These are phyloP conservation scores for Picocystis salinarum DNA, from an alignment of 139 green algal species.

Conservation along the genomic window DNA sequence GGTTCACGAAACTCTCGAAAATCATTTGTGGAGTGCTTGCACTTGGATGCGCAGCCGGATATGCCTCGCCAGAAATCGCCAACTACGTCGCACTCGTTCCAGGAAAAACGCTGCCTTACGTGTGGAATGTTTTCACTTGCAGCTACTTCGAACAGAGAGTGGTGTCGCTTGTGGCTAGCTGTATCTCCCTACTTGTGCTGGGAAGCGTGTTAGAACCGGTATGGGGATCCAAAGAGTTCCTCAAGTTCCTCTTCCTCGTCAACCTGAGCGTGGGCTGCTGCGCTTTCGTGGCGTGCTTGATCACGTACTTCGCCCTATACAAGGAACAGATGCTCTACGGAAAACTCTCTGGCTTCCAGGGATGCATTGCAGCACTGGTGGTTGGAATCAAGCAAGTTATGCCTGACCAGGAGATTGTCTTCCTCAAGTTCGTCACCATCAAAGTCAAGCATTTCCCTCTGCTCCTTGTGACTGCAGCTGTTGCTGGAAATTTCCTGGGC, in stretches of 20 bases:
- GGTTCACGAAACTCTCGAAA: slow-evolving; percentile 19
- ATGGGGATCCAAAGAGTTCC: slow-evolving; percentile 54
- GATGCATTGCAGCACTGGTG: slow-evolving; percentile 51
- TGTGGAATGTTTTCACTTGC: slow-evolving; percentile 13
- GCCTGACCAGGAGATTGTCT: slow-evolving; percentile 59
- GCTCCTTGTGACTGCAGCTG: slow-evolving; percentile 24
- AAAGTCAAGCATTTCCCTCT: slow-evolving; percentile 39
- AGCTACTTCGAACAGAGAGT: slow-evolving; percentile 35
- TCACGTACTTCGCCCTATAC: slow-evolving; percentile 25
- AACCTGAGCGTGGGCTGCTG: slow-evolving; percentile 16
- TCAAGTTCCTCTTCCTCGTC: slow-evolving; percentile 52
- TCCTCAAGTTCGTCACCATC: slow-evolving; percentile 30
- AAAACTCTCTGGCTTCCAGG: slow-evolving; percentile 68
- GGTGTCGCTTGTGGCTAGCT: slow-evolving; percentile 21
- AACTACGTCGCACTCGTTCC: slow-evolving; percentile 12
- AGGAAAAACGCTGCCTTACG: slow-evolving; percentile 14
- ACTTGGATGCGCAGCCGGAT: slow-evolving; percentile 5
- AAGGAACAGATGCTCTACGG: slow-evolving; percentile 41
- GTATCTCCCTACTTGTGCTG: slow-evolving; percentile 51
- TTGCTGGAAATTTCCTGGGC: slow-evolving; percentile 6
- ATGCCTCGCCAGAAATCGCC: slow-evolving; percentile 2
- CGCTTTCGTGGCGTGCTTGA: slow-evolving; percentile 44
- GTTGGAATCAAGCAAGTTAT: slow-evolving; percentile 84
- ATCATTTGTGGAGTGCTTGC: slow-evolving; percentile 5
- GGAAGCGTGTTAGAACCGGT: slow-evolving; percentile 57